Evolutionary conservation across 805 yeast genomes (phyloP).

Genomic region (Teunomyces cretensis): DNA sequence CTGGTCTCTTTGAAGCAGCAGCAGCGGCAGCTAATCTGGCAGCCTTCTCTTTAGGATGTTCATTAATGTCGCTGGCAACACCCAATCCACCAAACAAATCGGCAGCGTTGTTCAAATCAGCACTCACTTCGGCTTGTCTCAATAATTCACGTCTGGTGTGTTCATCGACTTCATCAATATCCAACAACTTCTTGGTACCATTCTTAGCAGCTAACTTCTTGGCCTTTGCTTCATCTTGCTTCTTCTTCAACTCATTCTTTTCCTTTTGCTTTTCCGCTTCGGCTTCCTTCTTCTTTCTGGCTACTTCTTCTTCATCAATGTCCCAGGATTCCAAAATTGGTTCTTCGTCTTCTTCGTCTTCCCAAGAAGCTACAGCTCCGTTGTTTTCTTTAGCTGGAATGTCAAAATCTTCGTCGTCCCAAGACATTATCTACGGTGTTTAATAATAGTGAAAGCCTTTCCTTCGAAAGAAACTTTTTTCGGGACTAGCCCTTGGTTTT

Average conservation of each 20-base stretch:
- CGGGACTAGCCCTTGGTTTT: constrained; percentile 1
- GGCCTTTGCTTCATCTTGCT: constrained; percentile 48
- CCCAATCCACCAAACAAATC: constrained; percentile 79
- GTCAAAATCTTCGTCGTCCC: constrained; percentile 92
- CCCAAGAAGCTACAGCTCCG: constrained; percentile 69
- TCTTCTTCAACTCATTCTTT: constrained; percentile 44
- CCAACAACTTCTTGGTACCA: constrained; percentile 44
- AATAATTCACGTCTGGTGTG: constrained; percentile 71
- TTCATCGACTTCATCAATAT: constrained; percentile 70
- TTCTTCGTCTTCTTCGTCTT: constrained; percentile 78
- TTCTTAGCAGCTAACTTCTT: constrained; percentile 43
- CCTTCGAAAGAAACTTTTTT: constrained; percentile 4
- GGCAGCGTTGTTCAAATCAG: constrained; percentile 92
- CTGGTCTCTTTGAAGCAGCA: constrained; percentile 29
- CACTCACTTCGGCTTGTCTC: constrained; percentile 74
- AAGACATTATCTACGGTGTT: constrained; percentile 35
- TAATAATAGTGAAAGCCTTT: background rate
- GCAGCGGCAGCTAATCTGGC: constrained; percentile 46
- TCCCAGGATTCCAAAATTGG: constrained; percentile 89
- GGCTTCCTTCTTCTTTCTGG: constrained; percentile 43
- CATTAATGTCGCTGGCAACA: constrained; percentile 45
- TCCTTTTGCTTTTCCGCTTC: constrained; percentile 41
- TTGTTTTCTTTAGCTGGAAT: constrained; percentile 49
- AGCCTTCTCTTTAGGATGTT: constrained; percentile 51
- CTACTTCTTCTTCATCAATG: constrained; percentile 69